These are phyloP conservation scores for Imleria badia DNA, from an alignment of 768 basidiomycete genomes.

Conservation along the genomic window DNA sequence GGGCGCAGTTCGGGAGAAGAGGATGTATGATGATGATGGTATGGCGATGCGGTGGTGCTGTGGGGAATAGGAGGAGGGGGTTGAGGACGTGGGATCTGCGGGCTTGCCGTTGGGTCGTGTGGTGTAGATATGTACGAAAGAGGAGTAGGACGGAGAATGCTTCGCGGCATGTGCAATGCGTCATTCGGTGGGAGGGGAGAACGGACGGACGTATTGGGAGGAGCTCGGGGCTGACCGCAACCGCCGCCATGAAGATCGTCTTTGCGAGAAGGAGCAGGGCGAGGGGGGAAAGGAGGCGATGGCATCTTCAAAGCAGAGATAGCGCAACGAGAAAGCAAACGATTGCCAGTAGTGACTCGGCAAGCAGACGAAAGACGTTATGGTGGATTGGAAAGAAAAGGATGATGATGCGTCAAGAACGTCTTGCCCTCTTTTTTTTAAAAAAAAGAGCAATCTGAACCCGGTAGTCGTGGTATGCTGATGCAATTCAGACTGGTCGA, in stretches of 20 bases:
- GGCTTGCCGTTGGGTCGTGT: slow-evolving; percentile 1
- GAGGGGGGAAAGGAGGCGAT: slow-evolving; percentile 20
- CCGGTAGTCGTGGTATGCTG: background rate
- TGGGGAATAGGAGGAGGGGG: slow-evolving; percentile 9
- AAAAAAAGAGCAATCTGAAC: background rate
- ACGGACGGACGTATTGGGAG: slow-evolving; percentile 1
- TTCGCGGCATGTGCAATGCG: slow-evolving; percentile 7
- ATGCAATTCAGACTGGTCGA: slow-evolving; percentile 24
- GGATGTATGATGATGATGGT: slow-evolving; percentile 23
- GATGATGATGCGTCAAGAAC: background rate
- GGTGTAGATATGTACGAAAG: background rate
- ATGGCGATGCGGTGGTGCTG: slow-evolving; percentile 3
- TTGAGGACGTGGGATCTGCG: background rate
- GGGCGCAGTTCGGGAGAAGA: slow-evolving; percentile 26
- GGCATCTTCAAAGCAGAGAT: slow-evolving; percentile 14
- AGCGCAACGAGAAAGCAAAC: background rate
- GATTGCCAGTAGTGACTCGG: background rate
- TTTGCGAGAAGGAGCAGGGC: slow-evolving; percentile 7
- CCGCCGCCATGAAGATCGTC: slow-evolving; percentile 4
- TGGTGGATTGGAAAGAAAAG: slow-evolving; percentile 3
- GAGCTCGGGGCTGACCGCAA: background rate
- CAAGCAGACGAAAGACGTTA: background rate
- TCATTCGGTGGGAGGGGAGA: slow-evolving; percentile 3
- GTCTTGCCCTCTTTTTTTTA: background rate
- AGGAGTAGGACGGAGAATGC: slow-evolving; percentile 20